phyloP scores from a whole-genome alignment of 331 rosid species.

The Quercus tomentella region DNA sequence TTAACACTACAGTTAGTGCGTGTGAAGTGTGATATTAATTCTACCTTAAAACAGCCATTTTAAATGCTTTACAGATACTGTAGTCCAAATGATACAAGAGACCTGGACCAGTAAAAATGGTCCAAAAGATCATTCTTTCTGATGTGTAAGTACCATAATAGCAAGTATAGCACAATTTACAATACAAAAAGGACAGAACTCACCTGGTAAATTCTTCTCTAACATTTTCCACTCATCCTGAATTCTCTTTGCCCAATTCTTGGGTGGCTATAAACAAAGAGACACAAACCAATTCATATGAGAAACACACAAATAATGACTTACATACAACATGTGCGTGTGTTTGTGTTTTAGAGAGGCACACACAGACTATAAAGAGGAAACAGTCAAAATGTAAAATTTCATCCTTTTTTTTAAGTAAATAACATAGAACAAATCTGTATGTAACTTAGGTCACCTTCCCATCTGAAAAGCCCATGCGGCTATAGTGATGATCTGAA shows the following conservation, averaged over 20 bases:
- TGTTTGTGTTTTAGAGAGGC: background rate
- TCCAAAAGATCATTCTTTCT: background rate
- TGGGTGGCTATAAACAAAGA: slow-evolving; percentile 38
- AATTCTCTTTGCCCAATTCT: slow-evolving; percentile 72
- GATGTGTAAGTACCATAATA: slow-evolving; percentile 1
- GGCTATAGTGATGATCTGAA: slow-evolving; percentile 57
- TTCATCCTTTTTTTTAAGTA: background rate
- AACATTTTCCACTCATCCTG: slow-evolving; percentile 85
- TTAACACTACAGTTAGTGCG: background rate
- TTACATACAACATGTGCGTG: background rate
- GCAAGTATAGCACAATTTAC: background rate
- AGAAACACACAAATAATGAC: background rate
- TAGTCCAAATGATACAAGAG: background rate
- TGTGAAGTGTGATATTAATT: background rate
- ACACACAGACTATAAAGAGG: background rate
- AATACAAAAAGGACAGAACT: background rate
- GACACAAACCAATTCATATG: background rate
- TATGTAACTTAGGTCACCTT: slow-evolving; percentile 38
- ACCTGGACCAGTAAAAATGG: background rate
- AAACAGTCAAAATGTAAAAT: background rate
- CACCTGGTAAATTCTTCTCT: slow-evolving; percentile 74
- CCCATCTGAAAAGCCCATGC: slow-evolving; percentile 23
- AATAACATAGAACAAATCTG: background rate
- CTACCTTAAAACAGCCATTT: background rate
- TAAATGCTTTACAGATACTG: background rate